These are phyloP conservation scores for Penicillium brevicompactum DNA, from an alignment of 2,329 filamentous ascomycete species.

Conservation along the genomic window DNA sequence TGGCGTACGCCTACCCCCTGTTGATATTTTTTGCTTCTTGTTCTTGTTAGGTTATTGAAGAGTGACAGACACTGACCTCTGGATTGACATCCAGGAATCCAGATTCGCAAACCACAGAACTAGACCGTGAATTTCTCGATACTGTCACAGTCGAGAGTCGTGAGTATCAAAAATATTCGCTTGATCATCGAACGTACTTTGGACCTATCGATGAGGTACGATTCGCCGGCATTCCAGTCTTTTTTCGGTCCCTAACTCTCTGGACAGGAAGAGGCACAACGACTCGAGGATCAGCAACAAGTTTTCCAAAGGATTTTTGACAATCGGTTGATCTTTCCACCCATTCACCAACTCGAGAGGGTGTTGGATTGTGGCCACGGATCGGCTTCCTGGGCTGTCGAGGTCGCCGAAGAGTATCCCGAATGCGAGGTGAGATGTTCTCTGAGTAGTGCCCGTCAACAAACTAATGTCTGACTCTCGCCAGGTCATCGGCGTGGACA, in stretches of 20 bases:
- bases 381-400: slow-evolving; percentile 69
- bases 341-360: slow-evolving; percentile 57
- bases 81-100: slow-evolving; percentile 38
- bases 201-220: slow-evolving; percentile 71
- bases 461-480: slow-evolving; percentile 19
- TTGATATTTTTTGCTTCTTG: background rate
- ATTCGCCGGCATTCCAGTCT: slow-evolving; percentile 1
- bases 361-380: slow-evolving; percentile 75
- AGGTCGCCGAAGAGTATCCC: slow-evolving; percentile 66
- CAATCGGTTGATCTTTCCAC: slow-evolving; percentile 69
- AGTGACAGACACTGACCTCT: slow-evolving; percentile 28
- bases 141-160: slow-evolving; percentile 64
- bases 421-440: slow-evolving; percentile 60
- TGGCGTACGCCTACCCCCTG: slow-evolving; percentile 31
- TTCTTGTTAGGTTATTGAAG: slow-evolving; percentile 1
- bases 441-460: background rate
- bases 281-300: slow-evolving; percentile 64
- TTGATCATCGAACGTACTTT: slow-evolving; percentile 67
- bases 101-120: slow-evolving; percentile 49
- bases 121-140: slow-evolving; percentile 63
- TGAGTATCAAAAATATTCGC: slow-evolving; percentile 67
- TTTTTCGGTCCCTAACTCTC: slow-evolving; percentile 16
- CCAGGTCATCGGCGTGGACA: slow-evolving; percentile 71
- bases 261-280: slow-evolving; percentile 66
- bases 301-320: slow-evolving; percentile 68